Evolutionary conservation across 257 asterid species (phyloP), one percentile per base, ranked within the genome.

Genomic region (Sherardia arvensis): DNA sequence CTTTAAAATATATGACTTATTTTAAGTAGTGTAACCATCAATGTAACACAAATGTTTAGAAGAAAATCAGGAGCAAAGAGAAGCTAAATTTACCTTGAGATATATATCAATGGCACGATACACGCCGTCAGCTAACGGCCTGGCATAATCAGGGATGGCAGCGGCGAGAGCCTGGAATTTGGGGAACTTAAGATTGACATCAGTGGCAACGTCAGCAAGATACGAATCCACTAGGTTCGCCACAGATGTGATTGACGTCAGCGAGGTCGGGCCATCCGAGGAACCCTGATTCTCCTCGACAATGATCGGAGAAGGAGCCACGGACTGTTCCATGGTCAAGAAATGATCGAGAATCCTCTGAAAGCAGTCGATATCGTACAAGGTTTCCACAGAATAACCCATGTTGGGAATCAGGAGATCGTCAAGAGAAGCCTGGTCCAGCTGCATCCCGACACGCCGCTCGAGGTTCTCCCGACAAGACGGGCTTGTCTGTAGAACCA

Each of bases 291-390:
- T 71, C 64, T 89, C 99, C 69, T 86, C 95, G 18, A 73, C 77
- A 2, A 83, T 80, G 73, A 81, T 73, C 0, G 96, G 96, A 23
- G 95, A 80, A 1, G 72, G 73, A 18, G 92, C 90, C 4, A 74
- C 69, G 0, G 88, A 78, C 76, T 79, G 91, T 2, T 89, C 97
- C 29, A 72, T 55, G 21, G 83, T 67, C 74, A 89, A 49, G 66
- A 92, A 92, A 74, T 89, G 94, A 14, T 92, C 97, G 8, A 92
- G 81, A 76, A 89, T 89, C 81, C 99, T 84, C 69, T 92, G 99
- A 36, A 89, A 85, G 59, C 97, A 89, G 43, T 92, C 96, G 0
- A 89, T 73, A 34, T 92, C 99, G 38, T 89, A 92, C 25, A 85
- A 29, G 0, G 94, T 84, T 40, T 93, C 99, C 1, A 70, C 88